Percentiles rank a stretch among this genome's conserved stretches.
Evolutionary conservation across 2,329 filamentous ascomycete species (phyloP).

Genomic region (Phaeophleospora eucalypticola): DNA sequence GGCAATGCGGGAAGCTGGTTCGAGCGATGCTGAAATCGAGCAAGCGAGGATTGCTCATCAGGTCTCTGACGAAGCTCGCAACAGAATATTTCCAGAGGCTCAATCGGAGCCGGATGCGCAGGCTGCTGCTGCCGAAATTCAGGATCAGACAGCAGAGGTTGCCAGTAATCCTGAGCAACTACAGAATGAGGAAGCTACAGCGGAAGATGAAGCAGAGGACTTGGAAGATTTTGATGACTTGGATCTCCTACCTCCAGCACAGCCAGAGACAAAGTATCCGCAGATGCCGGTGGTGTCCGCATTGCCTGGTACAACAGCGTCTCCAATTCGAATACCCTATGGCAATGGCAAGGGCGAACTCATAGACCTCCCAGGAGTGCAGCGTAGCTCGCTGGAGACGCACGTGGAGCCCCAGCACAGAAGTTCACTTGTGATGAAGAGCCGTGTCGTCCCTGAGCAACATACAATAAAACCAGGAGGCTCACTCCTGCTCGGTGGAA

Average conservation of each 20-base stretch:
- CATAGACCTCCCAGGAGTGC: conserved; percentile 84
- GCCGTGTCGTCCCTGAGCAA: conserved; percentile 69
- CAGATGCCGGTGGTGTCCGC: conserved; percentile 81
- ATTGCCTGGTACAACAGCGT: conserved; percentile 88
- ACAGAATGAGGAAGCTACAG: no score
- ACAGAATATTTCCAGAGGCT: no score
- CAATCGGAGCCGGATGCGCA: not conserved
- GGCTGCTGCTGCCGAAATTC: not conserved
- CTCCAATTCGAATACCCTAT: conserved; percentile 88
- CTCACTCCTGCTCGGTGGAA: conserved; percentile 72
- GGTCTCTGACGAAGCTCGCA: not conserved
- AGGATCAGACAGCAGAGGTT: no score
- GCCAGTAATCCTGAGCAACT: no score
- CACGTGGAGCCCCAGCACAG: conserved; percentile 66
- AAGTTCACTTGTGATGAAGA: conserved; percentile 70
- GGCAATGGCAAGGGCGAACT: conserved; percentile 82
- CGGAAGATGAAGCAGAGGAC: conserved; percentile 10
- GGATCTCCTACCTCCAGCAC: conserved; percentile 69
- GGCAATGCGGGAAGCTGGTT: conserved; percentile 1
- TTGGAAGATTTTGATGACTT: conserved; percentile 21
- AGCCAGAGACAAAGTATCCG: conserved; percentile 69
- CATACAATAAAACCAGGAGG: conserved; percentile 68
- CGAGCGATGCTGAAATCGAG: not conserved
- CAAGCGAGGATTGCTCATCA: not conserved
- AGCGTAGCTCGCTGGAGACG: conserved; percentile 66